Base-by-base conservation (phyloP, 2,329 filamentous ascomycete genomes). In the Pezicula neosporulosa region DNA sequence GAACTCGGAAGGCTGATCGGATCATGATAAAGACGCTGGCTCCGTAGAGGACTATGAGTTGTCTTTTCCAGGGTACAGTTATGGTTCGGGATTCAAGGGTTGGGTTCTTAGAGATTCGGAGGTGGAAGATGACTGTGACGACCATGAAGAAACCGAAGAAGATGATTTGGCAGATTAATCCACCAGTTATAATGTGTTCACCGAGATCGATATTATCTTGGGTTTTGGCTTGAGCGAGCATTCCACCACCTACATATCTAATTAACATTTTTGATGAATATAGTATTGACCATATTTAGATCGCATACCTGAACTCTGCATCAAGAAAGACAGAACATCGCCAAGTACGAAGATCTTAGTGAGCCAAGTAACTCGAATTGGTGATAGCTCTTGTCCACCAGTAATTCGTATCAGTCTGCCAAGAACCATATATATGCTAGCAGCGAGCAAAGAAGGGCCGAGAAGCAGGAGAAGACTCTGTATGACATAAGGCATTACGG, bases 111-210 rank as follows among this genome's bases (percentile, higher is more conserved):
- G 51, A 56, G 21, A 76, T 65, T 1, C 73, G 66, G 3, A 54
- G 50, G 53, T 80, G 72, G 63, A 79, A 80, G 1, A 74, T 54
- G 1, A 66, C 56, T 0, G 74, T 66, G 0, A 74, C 67, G 2
- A 72, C 48, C 21, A 80, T 65, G 57, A 81, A 81, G 48, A 77
- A 67, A 13, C 68, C 66, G 56, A 81, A 81, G 56, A 77, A 73
- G 15, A 75, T 24, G 6, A 81, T 68, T 57, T 82, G 78, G 6
- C 80, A 59, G 10, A 72, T 62, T 3, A 82, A 64, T 15, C 78
- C 77, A 5, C 58, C 71, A 15, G 78, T 67, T 21, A 80, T 72
- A 45, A 80, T 64, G 15, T 70, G 65, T 47, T 72, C 63, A n/a
- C 71, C 74, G 2, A 60, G 54, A 2, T 59, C 50, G 44, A 52